Evolutionary conservation across 2,329 filamentous ascomycete species (phyloP), one percentile per base, ranked within the genome.

Genomic region (Aureobasidium zeae): DNA sequence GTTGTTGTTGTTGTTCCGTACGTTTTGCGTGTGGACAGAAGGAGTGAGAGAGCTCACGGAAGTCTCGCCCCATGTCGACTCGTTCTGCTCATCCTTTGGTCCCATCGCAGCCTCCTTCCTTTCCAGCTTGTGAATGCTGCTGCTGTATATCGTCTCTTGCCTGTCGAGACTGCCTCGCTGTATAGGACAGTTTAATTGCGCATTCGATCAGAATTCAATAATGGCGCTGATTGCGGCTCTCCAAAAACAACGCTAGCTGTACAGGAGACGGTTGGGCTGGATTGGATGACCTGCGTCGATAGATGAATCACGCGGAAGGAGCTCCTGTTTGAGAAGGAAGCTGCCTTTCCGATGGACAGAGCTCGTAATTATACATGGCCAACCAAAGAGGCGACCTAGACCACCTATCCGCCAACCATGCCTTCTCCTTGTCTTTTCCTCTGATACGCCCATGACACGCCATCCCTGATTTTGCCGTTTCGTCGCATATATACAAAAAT

Each of bases 391-490:
- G 29, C 28, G 21, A 21, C n/a, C n/a, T n/a, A n/a, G n/a, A n/a
- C n/a, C n/a, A n/a, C n/a, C n/a, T n/a, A n/a, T n/a, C n/a, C n/a
- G n/a, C n/a, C n/a, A n/a, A n/a, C n/a, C n/a, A n/a, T n/a, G n/a
- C n/a, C n/a, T n/a, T n/a, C n/a, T n/a, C n/a, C n/a, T n/a, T n/a
- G n/a, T n/a, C n/a, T n/a, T n/a, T n/a, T n/a, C n/a, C n/a, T 17
- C 7, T 32, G 13, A 25, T 29, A 39, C 12, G 29, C 28, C 28
- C 21, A 43, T 16, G 21, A 43, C 30, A 43, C 39, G 30, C 39
- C 30, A 43, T 43, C 39, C 39, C 30, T 43, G 39, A 42, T n/a
- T 42, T 42, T 32, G 12, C 38, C 38, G 38, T 31, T 30, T 39
- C 36, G n/a, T n/a, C n/a, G n/a, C n/a, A n/a, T n/a, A n/a, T n/a